Evolutionary conservation across 306 rosid species (phyloP).

Genomic region (Casuarina cunninghamiana): DNA sequence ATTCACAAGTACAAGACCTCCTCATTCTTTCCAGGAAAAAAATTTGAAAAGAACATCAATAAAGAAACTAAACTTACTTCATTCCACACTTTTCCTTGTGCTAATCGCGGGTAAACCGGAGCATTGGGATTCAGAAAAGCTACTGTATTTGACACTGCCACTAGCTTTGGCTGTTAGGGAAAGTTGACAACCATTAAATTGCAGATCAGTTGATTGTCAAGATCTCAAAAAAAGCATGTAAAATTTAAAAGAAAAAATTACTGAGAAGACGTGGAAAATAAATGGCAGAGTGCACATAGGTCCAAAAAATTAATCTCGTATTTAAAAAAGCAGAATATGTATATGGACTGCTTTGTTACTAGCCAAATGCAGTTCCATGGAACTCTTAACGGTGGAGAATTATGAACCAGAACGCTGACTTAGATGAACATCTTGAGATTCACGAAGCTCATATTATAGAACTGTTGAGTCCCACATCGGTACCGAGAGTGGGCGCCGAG

Average conservation of each 20-base stretch:
- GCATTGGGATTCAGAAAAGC: constrained; percentile 78
- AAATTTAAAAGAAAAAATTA: no score
- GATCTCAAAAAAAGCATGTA: no score
- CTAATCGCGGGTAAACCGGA: constrained; percentile 90
- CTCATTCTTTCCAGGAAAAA: neutral
- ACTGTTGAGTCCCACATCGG: no score
- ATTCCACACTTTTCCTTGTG: constrained; percentile 88
- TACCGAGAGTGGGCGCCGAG: no score
- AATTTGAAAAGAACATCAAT: neutral
- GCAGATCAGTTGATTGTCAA: no score
- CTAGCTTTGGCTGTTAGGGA: constrained; percentile 66
- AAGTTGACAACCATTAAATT: no score
- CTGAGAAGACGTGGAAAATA: no score
- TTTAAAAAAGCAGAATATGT: no score
- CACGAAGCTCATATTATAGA: neutral
- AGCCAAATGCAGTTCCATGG: neutral
- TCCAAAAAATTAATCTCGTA: no score
- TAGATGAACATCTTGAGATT: neutral
- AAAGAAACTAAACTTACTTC: constrained; percentile 53
- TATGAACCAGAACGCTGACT: neutral
- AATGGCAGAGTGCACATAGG: no score
- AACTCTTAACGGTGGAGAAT: neutral
- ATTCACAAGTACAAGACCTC: constrained; percentile 9
- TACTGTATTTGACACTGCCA: constrained; percentile 61
- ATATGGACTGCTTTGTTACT: no score